Percentiles rank a stretch among this genome's conserved stretches.
phyloP scores from a whole-genome alignment of 768 basidiomycete species.

The Auricularia sp. region DNA sequence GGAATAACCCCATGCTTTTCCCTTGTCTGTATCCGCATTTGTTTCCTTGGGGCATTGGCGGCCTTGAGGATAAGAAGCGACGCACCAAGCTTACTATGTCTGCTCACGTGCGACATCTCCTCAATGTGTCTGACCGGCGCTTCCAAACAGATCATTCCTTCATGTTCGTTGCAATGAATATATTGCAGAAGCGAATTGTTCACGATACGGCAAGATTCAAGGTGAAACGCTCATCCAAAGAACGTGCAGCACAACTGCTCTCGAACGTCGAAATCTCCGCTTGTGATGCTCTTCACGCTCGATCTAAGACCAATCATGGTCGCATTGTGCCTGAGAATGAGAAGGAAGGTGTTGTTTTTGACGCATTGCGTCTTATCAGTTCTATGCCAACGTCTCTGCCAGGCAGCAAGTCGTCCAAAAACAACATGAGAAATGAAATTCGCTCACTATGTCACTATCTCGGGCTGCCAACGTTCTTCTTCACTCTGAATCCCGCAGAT shows the following conservation, averaged over 20 bases:
- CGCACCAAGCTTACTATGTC: conserved; percentile 9
- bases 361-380: no score
- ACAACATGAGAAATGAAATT: no score
- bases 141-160: conserved; percentile 20
- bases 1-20: conserved; percentile 21
- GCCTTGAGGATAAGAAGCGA: conserved; percentile 18
- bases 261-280: no score
- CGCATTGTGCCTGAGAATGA: no score
- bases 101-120: conserved; percentile 15
- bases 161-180: conserved; percentile 20
- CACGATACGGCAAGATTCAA: conserved; percentile 13
- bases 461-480: conserved; percentile 20
- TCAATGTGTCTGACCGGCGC: conserved; percentile 12
- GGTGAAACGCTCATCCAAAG: no score
- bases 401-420: no score
- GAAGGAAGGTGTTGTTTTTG: no score
- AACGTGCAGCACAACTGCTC: no score
- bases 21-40: conserved; percentile 23
- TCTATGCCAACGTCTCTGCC: no score
- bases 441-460: conserved; percentile 11
- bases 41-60: conserved; percentile 22
- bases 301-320: no score
- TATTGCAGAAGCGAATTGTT: conserved; percentile 14
- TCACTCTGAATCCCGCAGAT: conserved; percentile 22
- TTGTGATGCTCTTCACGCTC: no score